These are phyloP conservation scores for Haplographium delicatum DNA, from an alignment of 495 filamentous ascomycete species.

Conservation along the genomic window DNA sequence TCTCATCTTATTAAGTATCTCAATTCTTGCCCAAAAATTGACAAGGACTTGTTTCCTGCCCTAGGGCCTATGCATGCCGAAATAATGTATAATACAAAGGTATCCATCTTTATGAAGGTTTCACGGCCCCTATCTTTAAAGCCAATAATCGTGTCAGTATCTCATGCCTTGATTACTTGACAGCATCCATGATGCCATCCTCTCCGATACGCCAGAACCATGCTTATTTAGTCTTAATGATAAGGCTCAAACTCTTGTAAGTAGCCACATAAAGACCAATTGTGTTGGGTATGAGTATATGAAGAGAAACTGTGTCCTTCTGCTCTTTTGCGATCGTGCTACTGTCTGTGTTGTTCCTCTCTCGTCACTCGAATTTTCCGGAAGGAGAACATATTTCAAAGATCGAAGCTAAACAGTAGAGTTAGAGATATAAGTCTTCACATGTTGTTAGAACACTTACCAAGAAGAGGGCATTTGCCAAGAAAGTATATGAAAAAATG, in stretches of 20 bases:
- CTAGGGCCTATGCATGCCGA: too few relatives aligned
- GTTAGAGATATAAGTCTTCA: constrained; percentile 4
- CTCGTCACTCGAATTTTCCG: constrained; percentile 65
- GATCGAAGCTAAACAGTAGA: constrained; percentile 70
- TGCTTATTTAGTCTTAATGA: constrained; percentile 6
- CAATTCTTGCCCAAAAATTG: too few relatives aligned
- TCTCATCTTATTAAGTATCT: too few relatives aligned
- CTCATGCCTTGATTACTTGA: too few relatives aligned
- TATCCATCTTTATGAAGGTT: too few relatives aligned
- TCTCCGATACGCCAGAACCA: neutral
- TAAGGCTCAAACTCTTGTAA: constrained; percentile 39
- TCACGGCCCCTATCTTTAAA: too few relatives aligned
- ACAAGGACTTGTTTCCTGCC: too few relatives aligned
- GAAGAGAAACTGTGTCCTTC: constrained; percentile 92
- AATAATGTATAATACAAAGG: too few relatives aligned
- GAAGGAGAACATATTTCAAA: constrained; percentile 90
- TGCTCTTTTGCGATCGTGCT: constrained; percentile 74
- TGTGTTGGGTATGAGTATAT: constrained; percentile 92
- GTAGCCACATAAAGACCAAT: constrained; percentile 90
- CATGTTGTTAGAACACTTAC: constrained; percentile 45
- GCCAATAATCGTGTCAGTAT: too few relatives aligned
- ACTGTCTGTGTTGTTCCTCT: constrained; percentile 72
- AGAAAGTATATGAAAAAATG: constrained; percentile 84
- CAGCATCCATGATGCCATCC: neutral
- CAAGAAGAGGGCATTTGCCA: constrained; percentile 93